phyloP scores from a whole-genome alignment of 768 basidiomycete genomes.

The Gyrodon lividus region DNA sequence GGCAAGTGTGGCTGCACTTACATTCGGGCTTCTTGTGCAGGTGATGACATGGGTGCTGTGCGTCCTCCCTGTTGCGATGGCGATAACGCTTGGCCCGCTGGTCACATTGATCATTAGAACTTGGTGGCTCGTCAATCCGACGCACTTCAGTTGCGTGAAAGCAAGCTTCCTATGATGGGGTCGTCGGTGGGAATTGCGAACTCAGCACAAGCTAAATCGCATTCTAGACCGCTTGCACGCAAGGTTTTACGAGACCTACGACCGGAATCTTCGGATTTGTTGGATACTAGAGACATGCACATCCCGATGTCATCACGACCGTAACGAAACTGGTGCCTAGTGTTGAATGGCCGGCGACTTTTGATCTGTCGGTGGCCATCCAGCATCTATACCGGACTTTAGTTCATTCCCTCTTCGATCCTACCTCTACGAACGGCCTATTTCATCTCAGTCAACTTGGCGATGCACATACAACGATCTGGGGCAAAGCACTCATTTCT shows the following conservation, averaged over 20 bases:
- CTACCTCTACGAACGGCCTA: background rate
- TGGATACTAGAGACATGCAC: conserved; percentile 9
- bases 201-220: background rate
- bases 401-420: conserved; percentile 1
- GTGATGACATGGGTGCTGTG: background rate
- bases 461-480: conserved; percentile 3
- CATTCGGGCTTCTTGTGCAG: background rate
- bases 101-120: background rate
- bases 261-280: background rate
- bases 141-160: background rate
- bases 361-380: conserved; percentile 3
- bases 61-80: background rate
- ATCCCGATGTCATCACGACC: conserved; percentile 6
- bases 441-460: background rate
- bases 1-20: background rate
- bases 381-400: conserved; percentile 9
- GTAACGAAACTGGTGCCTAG: conserved; percentile 7
- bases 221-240: background rate
- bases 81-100: background rate
- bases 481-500: conserved; percentile 6
- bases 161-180: background rate
- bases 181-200: background rate
- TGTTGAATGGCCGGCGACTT: conserved; percentile 4
- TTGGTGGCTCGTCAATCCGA: background rate
- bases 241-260: background rate